These are phyloP conservation scores for Flaveria sonorensis DNA, from an alignment of 129 eudicot species.

Conservation along the genomic window DNA sequence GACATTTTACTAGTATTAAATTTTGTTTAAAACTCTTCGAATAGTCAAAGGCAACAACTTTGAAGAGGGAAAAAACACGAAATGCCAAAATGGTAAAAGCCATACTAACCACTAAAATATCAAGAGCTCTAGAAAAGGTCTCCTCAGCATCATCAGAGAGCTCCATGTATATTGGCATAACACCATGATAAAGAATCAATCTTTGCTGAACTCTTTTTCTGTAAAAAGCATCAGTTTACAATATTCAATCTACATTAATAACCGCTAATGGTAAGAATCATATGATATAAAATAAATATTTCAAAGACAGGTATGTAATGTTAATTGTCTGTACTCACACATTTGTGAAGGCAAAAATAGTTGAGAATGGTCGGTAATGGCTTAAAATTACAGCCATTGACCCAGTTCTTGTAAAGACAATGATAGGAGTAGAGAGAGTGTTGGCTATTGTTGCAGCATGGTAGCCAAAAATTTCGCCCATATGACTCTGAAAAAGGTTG, in stretches of 20 bases:
- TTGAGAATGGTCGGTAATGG: slow-evolving; percentile 84
- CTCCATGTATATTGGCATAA: slow-evolving; percentile 92
- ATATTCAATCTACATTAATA: background rate
- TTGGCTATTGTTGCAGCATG: slow-evolving; percentile 89
- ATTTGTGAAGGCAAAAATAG: slow-evolving; percentile 92
- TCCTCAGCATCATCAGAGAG: slow-evolving; percentile 94
- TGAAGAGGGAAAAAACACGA: background rate
- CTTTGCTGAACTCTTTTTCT: slow-evolving; percentile 91
- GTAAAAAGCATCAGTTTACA: slow-evolving; percentile 23
- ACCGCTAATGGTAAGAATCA: background rate
- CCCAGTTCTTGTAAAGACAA: slow-evolving; percentile 94
- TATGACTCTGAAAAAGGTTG: slow-evolving; percentile 59
- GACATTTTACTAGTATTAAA: background rate
- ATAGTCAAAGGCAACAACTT: background rate
- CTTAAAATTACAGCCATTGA: slow-evolving; percentile 92
- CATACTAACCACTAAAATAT: slow-evolving; percentile 65
- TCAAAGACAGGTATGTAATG: background rate
- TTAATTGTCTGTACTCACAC: slow-evolving; percentile 54
- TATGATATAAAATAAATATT: background rate
- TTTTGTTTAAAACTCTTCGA: background rate
- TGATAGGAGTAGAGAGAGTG: slow-evolving; percentile 73
- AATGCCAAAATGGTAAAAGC: background rate
- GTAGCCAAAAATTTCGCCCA: slow-evolving; percentile 93
- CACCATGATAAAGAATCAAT: slow-evolving; percentile 79
- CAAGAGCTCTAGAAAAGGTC: slow-evolving; percentile 88